Base-by-base conservation (phyloP, 257 asterid genomes). In the Lithospermum erythrorhizon region DNA sequence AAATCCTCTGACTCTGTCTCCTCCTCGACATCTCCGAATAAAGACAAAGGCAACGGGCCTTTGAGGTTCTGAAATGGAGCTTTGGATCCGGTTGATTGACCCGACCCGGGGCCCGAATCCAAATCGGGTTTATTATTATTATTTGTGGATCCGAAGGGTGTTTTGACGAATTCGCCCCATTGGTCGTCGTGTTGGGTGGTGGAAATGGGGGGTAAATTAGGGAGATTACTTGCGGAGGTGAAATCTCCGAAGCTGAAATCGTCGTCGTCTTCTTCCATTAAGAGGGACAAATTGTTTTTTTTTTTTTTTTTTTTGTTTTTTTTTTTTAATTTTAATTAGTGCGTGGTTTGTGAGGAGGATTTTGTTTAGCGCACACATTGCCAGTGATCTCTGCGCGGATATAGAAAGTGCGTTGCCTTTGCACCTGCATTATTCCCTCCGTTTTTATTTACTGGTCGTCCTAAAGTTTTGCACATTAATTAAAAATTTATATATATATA, bases 161-260 rank as follows among this genome's bases (percentile, higher is more conserved):
- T 75, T 68, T 79, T 78, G 24, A 87, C 81, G 64, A 87, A 87
- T 76, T 87, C 94, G 55, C 93, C 86, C 96, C 96, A 87, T 65
- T 84, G 94, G 55, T 83, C 89, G 35, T 79, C 91, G 4, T 77
- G 84, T 11, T 65, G 5, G 3, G n/a, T 14, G 16, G 57, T 0
- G 47, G 58, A 20, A 47, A 49, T 51, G 35, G 78, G 16, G 32
- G 75, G 55, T 5, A 80, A 58, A 66, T 66, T 61, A 8, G 56
- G 61, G 66, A 51, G 62, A 52, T 69, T 67, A 60, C 68, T 37
- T 61, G 93, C 86, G 69, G 77, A 87, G 25, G 87, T 74, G 82
- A 87, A 87, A 32, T 73, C 94, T 45, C 94, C 96, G 73, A 85
- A 87, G 70, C 74, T 69, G 23, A 75, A 87, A 54, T 79, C 87